Evolutionary conservation across 2,329 filamentous ascomycete genomes (phyloP), one percentile per base, ranked within the genome.

Genomic region (Xylaria sp.): DNA sequence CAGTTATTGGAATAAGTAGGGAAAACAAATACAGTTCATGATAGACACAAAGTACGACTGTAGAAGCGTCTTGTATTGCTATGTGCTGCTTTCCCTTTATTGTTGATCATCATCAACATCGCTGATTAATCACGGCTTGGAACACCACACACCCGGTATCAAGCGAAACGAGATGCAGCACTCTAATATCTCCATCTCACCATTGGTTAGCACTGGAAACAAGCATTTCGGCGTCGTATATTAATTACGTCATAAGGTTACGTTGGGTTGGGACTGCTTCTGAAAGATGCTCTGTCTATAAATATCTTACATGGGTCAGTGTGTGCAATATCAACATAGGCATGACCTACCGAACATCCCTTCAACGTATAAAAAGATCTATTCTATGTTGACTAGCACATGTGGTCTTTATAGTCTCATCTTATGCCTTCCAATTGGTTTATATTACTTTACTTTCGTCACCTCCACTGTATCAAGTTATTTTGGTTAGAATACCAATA

Each of bases 181-280:
- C 23, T 34, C 34, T 52, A 23, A 20, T 10, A 50, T 28, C 18
- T 48, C 25, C 20, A 7, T n/a, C 20, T 13, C 15, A 7, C 3
- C 8, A 65, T 65, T 59, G 45, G 55, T 15, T 6, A 20, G n/a
- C 34, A 7, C 13, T 18, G 20, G 18, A 59, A 59, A 52, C 46
- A 65, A 65, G 62, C 55, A 25, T 60, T 64, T 30, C 20, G 4
- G 45, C 4, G 45, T 28, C 13, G 2, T 55, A 39, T 4, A 60
- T 55, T 60, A 46, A 55, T 59, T 60, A 39, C 56, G 46, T 65
- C 63, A 48, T 46, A 60, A 28, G 28, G 56, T 65, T 60, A 46
- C 46, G 23, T 55, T 60, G 56, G 36, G 36, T 53, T 55, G 28
- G 56, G 56, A 39, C n/a, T 57, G 18, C 18, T 30, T 12, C 13